Evolutionary conservation across 257 asterid genomes (phyloP), one percentile per base, ranked within the genome.

Genomic region (Plantago elongata): DNA sequence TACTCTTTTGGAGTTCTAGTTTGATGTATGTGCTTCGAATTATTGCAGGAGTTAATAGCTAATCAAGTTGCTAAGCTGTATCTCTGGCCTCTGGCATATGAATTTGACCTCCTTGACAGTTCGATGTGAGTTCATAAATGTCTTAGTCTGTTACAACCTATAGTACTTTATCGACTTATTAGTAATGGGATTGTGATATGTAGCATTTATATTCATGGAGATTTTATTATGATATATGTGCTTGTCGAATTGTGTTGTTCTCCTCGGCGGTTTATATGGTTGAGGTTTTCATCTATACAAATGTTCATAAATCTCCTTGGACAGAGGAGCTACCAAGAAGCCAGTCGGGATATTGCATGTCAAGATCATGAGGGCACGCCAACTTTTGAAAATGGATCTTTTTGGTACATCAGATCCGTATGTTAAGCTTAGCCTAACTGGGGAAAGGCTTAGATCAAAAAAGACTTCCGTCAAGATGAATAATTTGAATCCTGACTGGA

Each of bases 321-420:
- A 51, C 73, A 87, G 95, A 64, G 87, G 85, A 69, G 89, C 91
- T 60, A 74, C 78, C 38, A 84, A 77, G 83, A 90, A 88, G 78
- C 94, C 97, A 3, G 84, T 90, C 0, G 97, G 97, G 55, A 88
- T 90, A 72, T 77, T 90, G 47, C 89, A 79, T 34, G 97, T 85
- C 44, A 83, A 85, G 72, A 77, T 90, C 62, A 72, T 87, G 61
- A 77, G 81, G 64, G 97, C 96, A 13, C 58, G 3, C 47, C 75
- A 79, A 27, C 95, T 90, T 46, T 37, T 85, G 61, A 79, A 87
- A 63, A 87, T 29, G 84, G 97, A 87, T 69, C 75, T 87, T 60
- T 57, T 90, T 1, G 63, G 82, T 15, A 68, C 75, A 37, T 90
- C 97, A 4, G 97, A 90, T 71, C 97, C 97, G 12, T 87, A 85